Percentiles rank a stretch among this genome's conserved stretches.
These are phyloP conservation scores for Lasiosphaeria hispida DNA, from an alignment of 495 filamentous ascomycete species.

Conservation along the genomic window DNA sequence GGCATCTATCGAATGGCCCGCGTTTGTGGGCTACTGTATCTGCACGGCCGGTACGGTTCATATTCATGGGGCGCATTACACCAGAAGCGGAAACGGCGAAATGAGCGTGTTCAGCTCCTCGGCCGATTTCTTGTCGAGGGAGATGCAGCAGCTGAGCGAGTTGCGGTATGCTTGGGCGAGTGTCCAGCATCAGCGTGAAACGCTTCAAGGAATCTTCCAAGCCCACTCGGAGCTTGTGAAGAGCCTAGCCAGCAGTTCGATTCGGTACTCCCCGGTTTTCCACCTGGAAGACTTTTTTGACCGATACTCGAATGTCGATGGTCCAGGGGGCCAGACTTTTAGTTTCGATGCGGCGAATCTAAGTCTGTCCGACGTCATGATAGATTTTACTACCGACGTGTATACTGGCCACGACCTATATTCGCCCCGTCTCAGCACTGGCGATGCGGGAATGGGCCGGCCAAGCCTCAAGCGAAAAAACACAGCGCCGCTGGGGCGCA, in stretches of 20 bases:
- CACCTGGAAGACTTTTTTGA: slow-evolving; percentile 86
- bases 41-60: slow-evolving; percentile 81
- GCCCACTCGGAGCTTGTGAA: slow-evolving; percentile 74
- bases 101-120: slow-evolving; percentile 50
- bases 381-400: slow-evolving; percentile 47
- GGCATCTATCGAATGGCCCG: slow-evolving; percentile 74
- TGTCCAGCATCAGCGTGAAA: slow-evolving; percentile 75
- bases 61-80: slow-evolving; percentile 80
- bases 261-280: slow-evolving; percentile 72
- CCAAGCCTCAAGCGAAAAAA: slow-evolving; percentile 45
- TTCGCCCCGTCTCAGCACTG: slow-evolving; percentile 29
- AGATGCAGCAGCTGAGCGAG: slow-evolving; percentile 75
- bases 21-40: slow-evolving; percentile 78
- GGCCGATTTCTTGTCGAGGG: slow-evolving; percentile 68
- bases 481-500: slow-evolving; percentile 28
- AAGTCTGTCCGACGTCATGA: slow-evolving; percentile 51
- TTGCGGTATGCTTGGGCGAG: slow-evolving; percentile 71
- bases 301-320: slow-evolving; percentile 57
- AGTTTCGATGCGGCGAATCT: slow-evolving; percentile 53
- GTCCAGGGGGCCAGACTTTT: slow-evolving; percentile 40
- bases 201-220: slow-evolving; percentile 67
- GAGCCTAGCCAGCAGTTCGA: slow-evolving; percentile 54
- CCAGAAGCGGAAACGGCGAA: slow-evolving; percentile 58
- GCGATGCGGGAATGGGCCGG: slow-evolving; percentile 21
- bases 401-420: slow-evolving; percentile 47